Evolutionary conservation across 345 rosid species (phyloP).

Genomic region (Gossypium mustelinum): DNA sequence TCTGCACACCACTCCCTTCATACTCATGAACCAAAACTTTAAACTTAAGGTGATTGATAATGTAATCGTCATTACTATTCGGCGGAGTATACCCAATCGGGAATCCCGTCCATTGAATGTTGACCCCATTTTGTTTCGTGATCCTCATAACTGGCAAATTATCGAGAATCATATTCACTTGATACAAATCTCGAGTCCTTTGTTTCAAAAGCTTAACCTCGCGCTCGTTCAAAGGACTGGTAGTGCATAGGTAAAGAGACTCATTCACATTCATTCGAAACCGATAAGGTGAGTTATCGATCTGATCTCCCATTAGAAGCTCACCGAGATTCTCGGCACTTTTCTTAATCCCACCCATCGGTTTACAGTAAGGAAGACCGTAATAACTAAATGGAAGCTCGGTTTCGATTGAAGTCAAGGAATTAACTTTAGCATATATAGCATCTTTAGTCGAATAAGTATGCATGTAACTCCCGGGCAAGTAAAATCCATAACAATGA

Average conservation of each 20-base stretch:
- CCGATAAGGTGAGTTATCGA: constrained; percentile 76
- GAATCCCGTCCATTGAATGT: constrained; percentile 82
- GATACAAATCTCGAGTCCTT: constrained; percentile 75
- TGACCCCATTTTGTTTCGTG: constrained; percentile 60
- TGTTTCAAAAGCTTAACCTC: constrained; percentile 85
- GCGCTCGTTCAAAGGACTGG: constrained; percentile 49
- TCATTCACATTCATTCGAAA: constrained; percentile 68
- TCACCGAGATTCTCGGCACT: constrained; percentile 92
- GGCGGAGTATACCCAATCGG: constrained; percentile 71
- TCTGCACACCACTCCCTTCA: constrained; percentile 66
- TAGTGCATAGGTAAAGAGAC: constrained; percentile 67
- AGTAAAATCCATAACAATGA: constrained; percentile 63
- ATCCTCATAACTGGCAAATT: constrained; percentile 80
- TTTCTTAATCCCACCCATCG: constrained; percentile 52
- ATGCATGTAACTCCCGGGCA: constrained; percentile 87
- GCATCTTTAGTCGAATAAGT: constrained; percentile 49
- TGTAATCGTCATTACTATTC: constrained; percentile 67
- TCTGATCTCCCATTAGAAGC: constrained; percentile 89
- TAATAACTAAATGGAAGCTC: constrained; percentile 85
- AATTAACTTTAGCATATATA: constrained; percentile 70
- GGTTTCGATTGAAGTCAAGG: constrained; percentile 86
- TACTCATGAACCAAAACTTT: constrained; percentile 71
- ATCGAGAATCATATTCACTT: constrained; percentile 83
- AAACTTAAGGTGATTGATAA: constrained; percentile 76
- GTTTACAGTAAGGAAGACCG: constrained; percentile 73